phyloP scores from a whole-genome alignment of 345 rosid genomes.

The Gossypium turneri region DNA sequence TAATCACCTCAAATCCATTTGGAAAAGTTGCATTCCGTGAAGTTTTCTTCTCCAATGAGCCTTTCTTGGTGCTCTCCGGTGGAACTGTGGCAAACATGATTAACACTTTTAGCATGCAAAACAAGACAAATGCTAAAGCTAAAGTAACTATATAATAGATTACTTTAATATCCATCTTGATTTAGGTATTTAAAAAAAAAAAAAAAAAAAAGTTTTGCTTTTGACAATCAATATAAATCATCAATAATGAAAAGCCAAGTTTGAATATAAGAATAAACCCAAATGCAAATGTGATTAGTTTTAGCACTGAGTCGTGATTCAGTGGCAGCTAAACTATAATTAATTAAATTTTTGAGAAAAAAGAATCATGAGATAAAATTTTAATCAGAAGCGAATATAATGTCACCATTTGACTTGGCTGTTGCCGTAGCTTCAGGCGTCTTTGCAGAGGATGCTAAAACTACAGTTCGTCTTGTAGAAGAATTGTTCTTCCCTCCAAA shows the following conservation, averaged over 20 bases:
- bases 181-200: not conserved
- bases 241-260: not conserved
- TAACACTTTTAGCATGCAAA: constrained; percentile 2
- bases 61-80: constrained; percentile 32
- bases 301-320: not conserved
- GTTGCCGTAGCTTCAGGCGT: constrained; percentile 43
- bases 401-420: constrained; percentile 51
- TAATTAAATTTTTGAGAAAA: not conserved
- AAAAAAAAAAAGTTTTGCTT: not conserved
- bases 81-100: constrained; percentile 23
- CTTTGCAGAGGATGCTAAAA: constrained; percentile 35
- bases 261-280: not conserved
- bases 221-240: not conserved
- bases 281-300: not conserved
- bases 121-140: not conserved
- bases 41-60: constrained; percentile 39
- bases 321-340: constrained; percentile 5
- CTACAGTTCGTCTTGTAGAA: constrained; percentile 22
- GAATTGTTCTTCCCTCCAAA: constrained; percentile 17
- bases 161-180: not conserved
- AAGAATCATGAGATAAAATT: not conserved
- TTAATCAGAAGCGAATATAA: constrained; percentile 4
- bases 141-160: not conserved
- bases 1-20: constrained; percentile 63
- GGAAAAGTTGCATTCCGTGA: constrained; percentile 56